Evolutionary conservation across 2,329 filamentous ascomycete genomes (phyloP).

Genomic region (Alternaria arbusti): DNA sequence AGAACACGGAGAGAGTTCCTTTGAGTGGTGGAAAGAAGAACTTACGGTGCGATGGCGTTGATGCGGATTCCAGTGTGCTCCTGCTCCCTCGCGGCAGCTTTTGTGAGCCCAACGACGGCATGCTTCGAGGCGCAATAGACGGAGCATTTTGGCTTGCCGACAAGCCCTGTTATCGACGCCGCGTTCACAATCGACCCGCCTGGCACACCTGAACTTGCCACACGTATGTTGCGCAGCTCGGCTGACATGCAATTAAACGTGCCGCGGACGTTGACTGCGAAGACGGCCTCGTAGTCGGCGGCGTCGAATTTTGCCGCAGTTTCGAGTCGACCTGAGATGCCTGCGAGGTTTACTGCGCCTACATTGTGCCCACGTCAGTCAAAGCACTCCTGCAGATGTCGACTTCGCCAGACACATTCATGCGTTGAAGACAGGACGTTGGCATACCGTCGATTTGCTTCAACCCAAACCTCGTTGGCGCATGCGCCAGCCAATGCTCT

Average conservation of each 20-base stretch:
- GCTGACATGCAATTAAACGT: conserved; percentile 42
- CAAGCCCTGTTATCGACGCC: conserved; percentile 58
- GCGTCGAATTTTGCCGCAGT: conserved; percentile 34
- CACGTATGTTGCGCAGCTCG: conserved; percentile 47
- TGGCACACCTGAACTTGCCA: conserved; percentile 12
- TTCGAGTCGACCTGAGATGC: conserved; percentile 48
- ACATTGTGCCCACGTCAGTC: background rate
- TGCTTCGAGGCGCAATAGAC: conserved; percentile 36
- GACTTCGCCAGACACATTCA: background rate
- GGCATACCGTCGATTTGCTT: conserved; percentile 19
- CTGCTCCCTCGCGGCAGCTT: conserved; percentile 48
- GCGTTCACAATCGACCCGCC: conserved; percentile 48
- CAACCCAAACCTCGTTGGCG: conserved; percentile 19
- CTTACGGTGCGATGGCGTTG: conserved; percentile 54
- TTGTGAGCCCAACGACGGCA: conserved; percentile 42
- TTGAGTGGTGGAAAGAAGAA: conserved; percentile 5
- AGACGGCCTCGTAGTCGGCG: conserved; percentile 42
- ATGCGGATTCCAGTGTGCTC: conserved; percentile 30
- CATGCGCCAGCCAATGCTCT: conserved; percentile 9
- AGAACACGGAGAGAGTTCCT: background rate
- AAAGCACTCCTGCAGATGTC: conserved; percentile 8
- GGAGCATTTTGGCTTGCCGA: conserved; percentile 30
- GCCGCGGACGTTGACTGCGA: conserved; percentile 45
- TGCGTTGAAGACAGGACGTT: background rate
- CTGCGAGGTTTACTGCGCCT: conserved; percentile 36